Evolutionary conservation across 2,329 filamentous ascomycete genomes (phyloP).

Genomic region (Fusarium setosum): DNA sequence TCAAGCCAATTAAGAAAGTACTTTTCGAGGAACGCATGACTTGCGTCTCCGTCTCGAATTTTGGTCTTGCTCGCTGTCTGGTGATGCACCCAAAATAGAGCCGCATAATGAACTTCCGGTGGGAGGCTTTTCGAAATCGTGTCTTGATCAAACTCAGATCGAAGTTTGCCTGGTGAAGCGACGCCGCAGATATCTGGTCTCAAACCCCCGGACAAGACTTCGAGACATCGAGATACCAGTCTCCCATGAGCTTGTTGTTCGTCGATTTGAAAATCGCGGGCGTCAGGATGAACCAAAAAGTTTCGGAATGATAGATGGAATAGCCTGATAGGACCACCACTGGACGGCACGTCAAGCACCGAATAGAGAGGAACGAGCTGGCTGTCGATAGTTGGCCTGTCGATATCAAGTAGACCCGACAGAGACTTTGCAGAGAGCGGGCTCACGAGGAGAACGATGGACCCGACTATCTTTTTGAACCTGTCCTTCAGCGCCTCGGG

Average conservation of each 20-base stretch:
- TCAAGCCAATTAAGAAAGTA: slow-evolving; percentile 36
- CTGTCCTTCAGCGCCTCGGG: neutral
- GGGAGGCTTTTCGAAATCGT: slow-evolving; percentile 40
- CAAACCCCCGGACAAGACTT: slow-evolving; percentile 42
- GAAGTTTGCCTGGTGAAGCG: neutral
- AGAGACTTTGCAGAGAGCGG: slow-evolving; percentile 46
- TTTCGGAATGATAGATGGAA: slow-evolving; percentile 54
- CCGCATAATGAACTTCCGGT: slow-evolving; percentile 38
- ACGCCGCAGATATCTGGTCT: slow-evolving; percentile 30
- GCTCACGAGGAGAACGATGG: slow-evolving; percentile 44
- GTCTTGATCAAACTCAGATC: neutral
- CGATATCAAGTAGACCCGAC: slow-evolving; percentile 39
- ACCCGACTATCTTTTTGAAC: slow-evolving; percentile 46
- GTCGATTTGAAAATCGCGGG: slow-evolving; percentile 37
- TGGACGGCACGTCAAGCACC: slow-evolving; percentile 46
- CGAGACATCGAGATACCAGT: slow-evolving; percentile 8
- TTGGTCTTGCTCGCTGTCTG: slow-evolving; percentile 35
- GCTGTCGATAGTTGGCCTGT: slow-evolving; percentile 22
- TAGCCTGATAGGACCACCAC: slow-evolving; percentile 39
- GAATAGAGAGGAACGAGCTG: slow-evolving; percentile 48
- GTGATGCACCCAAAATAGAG: slow-evolving; percentile 51
- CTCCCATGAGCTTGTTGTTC: neutral
- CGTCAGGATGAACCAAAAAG: slow-evolving; percentile 35
- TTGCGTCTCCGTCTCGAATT: slow-evolving; percentile 38
- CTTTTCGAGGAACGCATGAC: slow-evolving; percentile 22